Base-by-base conservation (phyloP, 805 yeast genomes). In the Candida schatavii region DNA sequence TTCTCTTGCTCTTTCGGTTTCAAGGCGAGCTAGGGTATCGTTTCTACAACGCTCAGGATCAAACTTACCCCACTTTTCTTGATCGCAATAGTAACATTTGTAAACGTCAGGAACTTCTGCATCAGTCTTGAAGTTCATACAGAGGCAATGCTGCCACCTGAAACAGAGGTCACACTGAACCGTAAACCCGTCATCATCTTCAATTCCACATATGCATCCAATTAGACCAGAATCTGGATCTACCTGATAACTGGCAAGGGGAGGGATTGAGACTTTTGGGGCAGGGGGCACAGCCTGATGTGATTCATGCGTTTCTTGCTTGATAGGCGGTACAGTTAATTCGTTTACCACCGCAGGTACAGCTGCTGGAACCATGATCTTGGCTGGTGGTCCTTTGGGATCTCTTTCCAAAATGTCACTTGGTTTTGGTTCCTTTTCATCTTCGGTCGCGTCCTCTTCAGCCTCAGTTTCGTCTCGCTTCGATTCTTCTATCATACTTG, bases 131-230 rank as follows among this genome's bases (percentile, higher is more conserved):
- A 86, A 87, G 5, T 84, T 85, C 78, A 88, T 87, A 62, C 98
- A 90, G n/a, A 78, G 72, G 21, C 93, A 89, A 65, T 90, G 98
- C 59, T 90, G 97, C 97, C 97, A 90, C 47, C 96, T 78, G 61
- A 78, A 83, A 61, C 98, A 90, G 26, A 79, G 74, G 59, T 89
- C 97, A 66, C 99, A 93, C 64, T 93, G 98, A 47, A 93, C 86
- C 19, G 95, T 90, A 55, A 88, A 84, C 0, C 97, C 97, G 52
- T 91, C 93, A 63, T 88, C 97, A 46, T 88, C 95, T 44, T 81
- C 86, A 51, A 73, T 81, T 1, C 81, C 88, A 70, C 98, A 91
- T 6, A 90, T 79, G 64, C 98, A 91, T 2, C 96, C 88, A 41
- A 91, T 90, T 0, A 80, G 64, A 0, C 96, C 97, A 2, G 91